Evolutionary conservation across 139 green algal genomes (phyloP), one percentile per base, ranked within the genome.

Genomic region (Chlamydomonas applanata): DNA sequence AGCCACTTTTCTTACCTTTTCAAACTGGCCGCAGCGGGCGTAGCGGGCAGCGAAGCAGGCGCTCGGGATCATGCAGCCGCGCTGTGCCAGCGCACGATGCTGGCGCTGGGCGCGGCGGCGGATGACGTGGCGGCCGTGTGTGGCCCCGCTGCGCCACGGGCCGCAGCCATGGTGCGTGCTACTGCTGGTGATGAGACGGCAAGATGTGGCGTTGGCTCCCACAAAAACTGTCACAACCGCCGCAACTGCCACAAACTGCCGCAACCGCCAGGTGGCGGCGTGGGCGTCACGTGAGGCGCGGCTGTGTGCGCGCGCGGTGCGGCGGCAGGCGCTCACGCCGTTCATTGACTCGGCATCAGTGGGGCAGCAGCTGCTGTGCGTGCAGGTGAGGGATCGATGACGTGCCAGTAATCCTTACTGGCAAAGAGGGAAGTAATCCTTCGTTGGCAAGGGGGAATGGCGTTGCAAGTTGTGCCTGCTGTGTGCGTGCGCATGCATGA

Each of bases 91-190:
- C 59, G 59, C 27, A 36, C 59, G n/a, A 19, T 66, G 20, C 59
- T 66, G 27, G 59, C 20, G n/a, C 25, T 66, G 20, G 59, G 59
- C 59, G 59, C 59, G 4, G 59, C 59, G 2, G 59, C 59, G 20
- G 59, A 66, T 27, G 59, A 66, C 29, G 59, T 66, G 59, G 59
- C 59, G 27, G 59, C 59, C 3, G 59, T 66, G 59, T 66, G 59
- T n/a, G 59, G 59, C 4, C 59, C 20, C 3, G 4, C 25, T 19
- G 16, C 59, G 11, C 20, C 59, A 4, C 59, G 20, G 13, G 59
- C 59, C 17, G 59, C n/a, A 11, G n/a, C 59, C 59, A 35, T 66
- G 59, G 11, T 66, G 25, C 7, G 40, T 49, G 40, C 40, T 49
- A 49, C 7, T 49, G 7, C 40, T 49, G 40, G 11, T 49, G 40